A percentile compares a stretch with the other conserved stretches of the same genome.
Conservation (phyloP, 1,284 basidiomycete species). For the Inonotus hispidus region DNA sequence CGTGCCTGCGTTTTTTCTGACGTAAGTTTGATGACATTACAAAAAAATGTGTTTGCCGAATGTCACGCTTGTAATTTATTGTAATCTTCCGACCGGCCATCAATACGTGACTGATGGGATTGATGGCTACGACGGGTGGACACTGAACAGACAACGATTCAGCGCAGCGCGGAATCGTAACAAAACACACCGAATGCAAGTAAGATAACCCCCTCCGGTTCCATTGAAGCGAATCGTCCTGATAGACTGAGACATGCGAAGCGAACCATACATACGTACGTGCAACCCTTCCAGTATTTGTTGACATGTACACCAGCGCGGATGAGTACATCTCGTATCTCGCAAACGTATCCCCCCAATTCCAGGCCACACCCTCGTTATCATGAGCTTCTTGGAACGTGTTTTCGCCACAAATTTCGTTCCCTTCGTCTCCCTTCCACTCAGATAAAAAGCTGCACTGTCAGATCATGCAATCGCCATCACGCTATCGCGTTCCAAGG, state of each 20-base stretch:
- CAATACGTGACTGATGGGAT: too few species aligned
- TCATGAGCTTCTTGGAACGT: conserved; percentile 44
- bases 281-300: conserved; percentile 33
- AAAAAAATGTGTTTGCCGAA: too few species aligned
- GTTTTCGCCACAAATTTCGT: conserved; percentile 58
- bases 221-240: conserved; percentile 56
- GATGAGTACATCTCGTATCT: conserved; percentile 49
- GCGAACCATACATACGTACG: conserved; percentile 59
- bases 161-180: too few species aligned
- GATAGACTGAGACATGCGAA: conserved; percentile 55
- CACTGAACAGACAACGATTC: too few species aligned
- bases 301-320: conserved; percentile 32
- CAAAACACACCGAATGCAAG: conserved; percentile 65
- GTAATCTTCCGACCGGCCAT: too few species aligned
- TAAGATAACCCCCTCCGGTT: conserved; percentile 44
- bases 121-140: too few species aligned
- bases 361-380: conserved; percentile 61
- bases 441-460: too few species aligned
- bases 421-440: conserved; percentile 34
- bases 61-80: too few species aligned
- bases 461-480: not conserved
- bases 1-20: too few species aligned
- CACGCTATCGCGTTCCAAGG: not conserved
- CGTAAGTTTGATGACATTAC: too few species aligned
- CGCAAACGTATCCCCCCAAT: conserved; percentile 49